Conservation (phyloP, 257 asterid species). For the Plantago ovata region DNA sequence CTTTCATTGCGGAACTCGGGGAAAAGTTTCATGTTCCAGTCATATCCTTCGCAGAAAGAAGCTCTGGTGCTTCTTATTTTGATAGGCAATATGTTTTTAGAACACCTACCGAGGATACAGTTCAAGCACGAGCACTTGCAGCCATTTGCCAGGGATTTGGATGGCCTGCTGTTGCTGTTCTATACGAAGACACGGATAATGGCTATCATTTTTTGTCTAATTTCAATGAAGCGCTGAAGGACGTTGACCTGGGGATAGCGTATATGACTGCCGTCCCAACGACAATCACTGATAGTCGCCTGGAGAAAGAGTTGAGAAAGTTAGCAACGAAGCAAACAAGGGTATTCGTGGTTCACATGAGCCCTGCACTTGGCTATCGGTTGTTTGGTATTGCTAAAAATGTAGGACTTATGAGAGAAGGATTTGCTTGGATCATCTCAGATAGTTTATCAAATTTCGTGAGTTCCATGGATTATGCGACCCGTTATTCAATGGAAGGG, state of each 20-base stretch:
- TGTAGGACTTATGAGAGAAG: conserved; percentile 39
- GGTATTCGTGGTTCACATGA: conserved; percentile 45
- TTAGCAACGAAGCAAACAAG: conserved; percentile 24
- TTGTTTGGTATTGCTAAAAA: conserved; percentile 29
- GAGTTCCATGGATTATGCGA: conserved; percentile 22
- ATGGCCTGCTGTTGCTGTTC: conserved; percentile 37
- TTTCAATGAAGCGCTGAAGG: conserved; percentile 27
- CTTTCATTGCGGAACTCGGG: conserved; percentile 26
- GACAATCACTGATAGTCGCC: conserved; percentile 11
- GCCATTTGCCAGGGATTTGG: conserved; percentile 30
- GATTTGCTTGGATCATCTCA: conserved; percentile 50
- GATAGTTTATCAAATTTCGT: conserved; percentile 44
- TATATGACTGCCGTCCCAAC: conserved; percentile 24
- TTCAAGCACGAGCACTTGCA: conserved; percentile 40
- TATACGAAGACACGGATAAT: conserved; percentile 35
- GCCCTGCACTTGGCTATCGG: conserved; percentile 30
- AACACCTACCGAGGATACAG: conserved; percentile 20
- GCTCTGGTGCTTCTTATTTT: conserved; percentile 1
- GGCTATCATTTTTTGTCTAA: conserved; percentile 32
- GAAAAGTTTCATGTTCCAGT: conserved; percentile 25
- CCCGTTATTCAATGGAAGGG: conserved; percentile 53
- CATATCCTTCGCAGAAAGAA: conserved; percentile 24
- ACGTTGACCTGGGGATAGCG: conserved; percentile 20
- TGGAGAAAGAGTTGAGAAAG: conserved; percentile 20
- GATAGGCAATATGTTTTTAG: conserved; percentile 16